Evolutionary conservation across 805 yeast genomes (phyloP), one percentile per base, ranked within the genome.

Genomic region (Ogataea methanolica): DNA sequence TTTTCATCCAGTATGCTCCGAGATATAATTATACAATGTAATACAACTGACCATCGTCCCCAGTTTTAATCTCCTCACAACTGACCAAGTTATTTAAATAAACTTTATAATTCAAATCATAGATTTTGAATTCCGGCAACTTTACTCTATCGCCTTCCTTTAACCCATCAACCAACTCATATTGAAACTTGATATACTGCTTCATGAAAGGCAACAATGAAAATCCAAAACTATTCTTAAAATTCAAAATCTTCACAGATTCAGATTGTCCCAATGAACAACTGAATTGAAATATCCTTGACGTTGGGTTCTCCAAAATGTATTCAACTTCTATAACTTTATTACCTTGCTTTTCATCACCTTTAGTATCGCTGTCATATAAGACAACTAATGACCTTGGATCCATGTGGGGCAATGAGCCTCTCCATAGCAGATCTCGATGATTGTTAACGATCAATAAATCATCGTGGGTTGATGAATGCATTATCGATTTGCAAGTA

Each of bases 231-330:
- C 47, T 74, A 64, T 44, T 65, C 48, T 51, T 65, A 46, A 57
- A 58, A 40, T 55, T 59, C 22, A 52, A 35, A 22, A 62, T 54
- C 35, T 49, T 50, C 55, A 65, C 50, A 11, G 58, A 50, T 29
- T 52, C 62, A 36, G 57, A 53, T 9, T 59, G 47, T 6, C 55
- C 44, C 17, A 66, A 47, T 7, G 66, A 46, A 1, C 63, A 57
- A 23, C 64, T 57, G 51, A 85, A 88, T 11, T 80, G 79, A 53
- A 88, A 80, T 2, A 83, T 75, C 39, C 84, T 71, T 2, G 85
- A 73, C 0, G 95, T 84, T 14, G 95, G 90, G 58, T 88, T 88
- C 59, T 88, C 96, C 42, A 88, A 58, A 44, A 73, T 71, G 59
- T 78, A 87, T 14, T 59, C 68, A 39, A 80, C 60, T 39, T 59